phyloP scores from a whole-genome alignment of 2,329 filamentous ascomycete genomes.

The Trichoderma semiorbis region DNA sequence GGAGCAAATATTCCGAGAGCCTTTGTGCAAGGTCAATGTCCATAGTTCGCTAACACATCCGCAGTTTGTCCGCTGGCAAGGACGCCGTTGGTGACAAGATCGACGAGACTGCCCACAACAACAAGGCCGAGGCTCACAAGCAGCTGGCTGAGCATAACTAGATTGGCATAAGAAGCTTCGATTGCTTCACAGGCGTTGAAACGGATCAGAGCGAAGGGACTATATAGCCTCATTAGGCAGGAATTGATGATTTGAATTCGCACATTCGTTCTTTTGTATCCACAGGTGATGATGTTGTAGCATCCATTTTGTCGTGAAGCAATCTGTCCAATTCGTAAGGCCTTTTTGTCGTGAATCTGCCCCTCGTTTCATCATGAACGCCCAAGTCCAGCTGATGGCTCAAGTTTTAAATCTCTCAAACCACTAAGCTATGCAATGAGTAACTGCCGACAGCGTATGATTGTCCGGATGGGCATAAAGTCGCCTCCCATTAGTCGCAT shows the following conservation, averaged over 20 bases:
- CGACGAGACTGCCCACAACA: slow-evolving; percentile 39
- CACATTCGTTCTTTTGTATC: not conserved
- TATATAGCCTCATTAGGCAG: not conserved
- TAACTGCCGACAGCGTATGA: not conserved
- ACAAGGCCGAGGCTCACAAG: slow-evolving; percentile 44
- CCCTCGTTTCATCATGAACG: not conserved
- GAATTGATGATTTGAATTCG: slow-evolving; percentile 6
- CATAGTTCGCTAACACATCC: slow-evolving; percentile 29
- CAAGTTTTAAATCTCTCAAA: not conserved
- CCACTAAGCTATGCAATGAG: not conserved
- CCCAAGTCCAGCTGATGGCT: not conserved
- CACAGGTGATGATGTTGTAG: not conserved
- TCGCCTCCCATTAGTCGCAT: not conserved
- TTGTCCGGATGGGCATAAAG: not conserved
- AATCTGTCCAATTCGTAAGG: not conserved
- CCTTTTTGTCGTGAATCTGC: not conserved
- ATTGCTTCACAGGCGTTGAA: slow-evolving; percentile 1
- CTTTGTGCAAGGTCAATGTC: too few species aligned
- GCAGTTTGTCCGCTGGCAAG: slow-evolving; percentile 45
- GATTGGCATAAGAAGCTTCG: not conserved
- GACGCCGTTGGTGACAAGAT: slow-evolving; percentile 49
- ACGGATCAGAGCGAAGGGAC: not conserved
- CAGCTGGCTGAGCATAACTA: slow-evolving; percentile 30
- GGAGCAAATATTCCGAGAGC: not conserved
- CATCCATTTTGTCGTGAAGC: not conserved